phyloP scores from a whole-genome alignment of 257 asterid genomes.

The Ophiorrhiza pumila region DNA sequence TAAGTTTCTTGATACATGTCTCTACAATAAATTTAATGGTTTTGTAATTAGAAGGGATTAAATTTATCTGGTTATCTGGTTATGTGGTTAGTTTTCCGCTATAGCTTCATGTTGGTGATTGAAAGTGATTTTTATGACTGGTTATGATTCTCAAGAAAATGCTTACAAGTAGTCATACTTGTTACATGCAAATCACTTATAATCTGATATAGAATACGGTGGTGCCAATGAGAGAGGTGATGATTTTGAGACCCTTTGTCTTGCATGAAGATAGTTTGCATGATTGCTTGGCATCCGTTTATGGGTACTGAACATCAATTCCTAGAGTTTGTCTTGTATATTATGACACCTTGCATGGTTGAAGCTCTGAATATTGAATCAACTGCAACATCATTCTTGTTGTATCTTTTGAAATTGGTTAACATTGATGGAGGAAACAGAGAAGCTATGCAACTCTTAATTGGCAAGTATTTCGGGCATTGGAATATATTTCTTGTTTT shows the following conservation, averaged over 20 bases:
- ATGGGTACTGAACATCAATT: background rate
- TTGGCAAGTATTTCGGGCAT: background rate
- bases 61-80: too few species aligned
- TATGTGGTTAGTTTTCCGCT: background rate
- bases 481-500: background rate
- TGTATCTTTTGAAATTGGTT: background rate
- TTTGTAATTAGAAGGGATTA: too few species aligned
- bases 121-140: background rate
- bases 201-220: background rate
- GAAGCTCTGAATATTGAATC: background rate
- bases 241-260: background rate
- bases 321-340: background rate
- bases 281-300: background rate
- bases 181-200: background rate
- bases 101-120: background rate
- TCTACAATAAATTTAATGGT: background rate
- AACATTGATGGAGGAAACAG: background rate
- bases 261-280: background rate
- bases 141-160: background rate
- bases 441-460: background rate
- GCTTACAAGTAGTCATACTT: too few species aligned
- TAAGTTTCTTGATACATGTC: background rate
- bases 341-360: background rate
- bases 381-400: background rate
- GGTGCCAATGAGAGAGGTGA: background rate